Evolutionary conservation across 768 basidiomycete genomes (phyloP).

Genomic region (Cyathus striatus): DNA sequence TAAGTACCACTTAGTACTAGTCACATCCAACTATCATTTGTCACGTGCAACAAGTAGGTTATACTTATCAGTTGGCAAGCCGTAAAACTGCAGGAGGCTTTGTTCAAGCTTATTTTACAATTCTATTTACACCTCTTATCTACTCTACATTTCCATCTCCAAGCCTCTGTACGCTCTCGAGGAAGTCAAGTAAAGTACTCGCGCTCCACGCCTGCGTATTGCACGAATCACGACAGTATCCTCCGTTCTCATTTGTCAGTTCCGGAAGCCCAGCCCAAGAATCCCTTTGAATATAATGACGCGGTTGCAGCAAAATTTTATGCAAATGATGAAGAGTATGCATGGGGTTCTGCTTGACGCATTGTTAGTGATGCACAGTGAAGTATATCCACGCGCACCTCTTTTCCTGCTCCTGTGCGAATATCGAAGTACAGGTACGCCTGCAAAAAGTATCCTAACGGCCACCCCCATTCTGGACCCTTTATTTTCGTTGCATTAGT

Average conservation of each 20-base stretch:
- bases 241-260: slow-evolving; percentile 81
- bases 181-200: slow-evolving; percentile 85
- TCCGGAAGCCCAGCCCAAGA: slow-evolving; percentile 95
- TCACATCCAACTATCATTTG: no score
- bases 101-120: no score
- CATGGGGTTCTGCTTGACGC: slow-evolving; percentile 48
- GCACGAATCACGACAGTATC: slow-evolving; percentile 84
- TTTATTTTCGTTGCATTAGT: slow-evolving; percentile 19
- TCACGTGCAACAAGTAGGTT: no score
- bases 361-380: slow-evolving; percentile 4
- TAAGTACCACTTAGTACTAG: no score
- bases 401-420: slow-evolving; percentile 56
- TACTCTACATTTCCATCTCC: neutral
- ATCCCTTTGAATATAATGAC: slow-evolving; percentile 71
- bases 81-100: no score
- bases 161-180: slow-evolving; percentile 61
- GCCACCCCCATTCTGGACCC: slow-evolving; percentile 96
- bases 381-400: slow-evolving; percentile 38
- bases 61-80: no score
- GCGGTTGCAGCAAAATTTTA: slow-evolving; percentile 61
- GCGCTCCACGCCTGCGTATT: slow-evolving; percentile 96
- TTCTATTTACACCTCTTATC: no score
- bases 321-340: slow-evolving; percentile 80
- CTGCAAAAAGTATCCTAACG: slow-evolving; percentile 90
- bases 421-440: slow-evolving; percentile 90